Conservation (phyloP, 2,329 filamentous ascomycete genomes). For the Chaetomium strumarium region DNA sequence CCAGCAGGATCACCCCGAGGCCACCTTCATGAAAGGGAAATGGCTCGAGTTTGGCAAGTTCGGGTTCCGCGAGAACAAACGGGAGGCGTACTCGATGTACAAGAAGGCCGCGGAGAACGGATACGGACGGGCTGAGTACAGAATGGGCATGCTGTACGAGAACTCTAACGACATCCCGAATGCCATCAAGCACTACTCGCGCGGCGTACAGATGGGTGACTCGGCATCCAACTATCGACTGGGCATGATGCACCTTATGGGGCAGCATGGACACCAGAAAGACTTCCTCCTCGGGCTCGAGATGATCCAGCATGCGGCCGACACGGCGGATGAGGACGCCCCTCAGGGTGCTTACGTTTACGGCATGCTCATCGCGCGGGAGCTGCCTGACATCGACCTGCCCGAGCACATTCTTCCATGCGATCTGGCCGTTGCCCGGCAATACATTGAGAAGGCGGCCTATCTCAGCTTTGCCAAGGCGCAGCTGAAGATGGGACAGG, state of each 20-base stretch:
- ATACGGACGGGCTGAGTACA: slow-evolving; percentile 85
- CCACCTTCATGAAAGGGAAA: slow-evolving; percentile 89
- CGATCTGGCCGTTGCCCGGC: slow-evolving; percentile 66
- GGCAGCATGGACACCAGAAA: slow-evolving; percentile 84
- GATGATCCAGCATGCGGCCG: slow-evolving; percentile 75
- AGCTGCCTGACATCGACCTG: slow-evolving; percentile 83
- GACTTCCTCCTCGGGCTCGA: slow-evolving; percentile 74
- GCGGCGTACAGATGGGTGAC: slow-evolving; percentile 72
- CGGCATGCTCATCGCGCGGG: slow-evolving; percentile 86
- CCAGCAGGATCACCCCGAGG: slow-evolving; percentile 86
- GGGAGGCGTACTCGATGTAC: slow-evolving; percentile 87
- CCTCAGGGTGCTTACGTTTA: slow-evolving; percentile 94
- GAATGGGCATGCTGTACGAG: slow-evolving; percentile 98
- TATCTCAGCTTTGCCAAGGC: slow-evolving; percentile 95
- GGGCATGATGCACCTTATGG: slow-evolving; percentile 95
- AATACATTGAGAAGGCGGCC: slow-evolving; percentile 94
- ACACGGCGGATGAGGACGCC: slow-evolving; percentile 89
- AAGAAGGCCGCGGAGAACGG: slow-evolving; percentile 78
- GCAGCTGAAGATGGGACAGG: slow-evolving; percentile 93
- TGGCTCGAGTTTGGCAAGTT: slow-evolving; percentile 99
- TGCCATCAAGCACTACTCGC: slow-evolving; percentile 84
- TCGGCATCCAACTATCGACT: slow-evolving; percentile 82
- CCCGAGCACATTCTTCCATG: slow-evolving; percentile 64
- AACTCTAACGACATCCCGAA: slow-evolving; percentile 88
- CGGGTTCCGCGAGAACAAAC: slow-evolving; percentile 82